A percentile compares a stretch with the other conserved stretches of the same genome.
These are phyloP conservation scores for Artemisia argyi DNA, from an alignment of 129 eudicot species.

Conservation along the genomic window DNA sequence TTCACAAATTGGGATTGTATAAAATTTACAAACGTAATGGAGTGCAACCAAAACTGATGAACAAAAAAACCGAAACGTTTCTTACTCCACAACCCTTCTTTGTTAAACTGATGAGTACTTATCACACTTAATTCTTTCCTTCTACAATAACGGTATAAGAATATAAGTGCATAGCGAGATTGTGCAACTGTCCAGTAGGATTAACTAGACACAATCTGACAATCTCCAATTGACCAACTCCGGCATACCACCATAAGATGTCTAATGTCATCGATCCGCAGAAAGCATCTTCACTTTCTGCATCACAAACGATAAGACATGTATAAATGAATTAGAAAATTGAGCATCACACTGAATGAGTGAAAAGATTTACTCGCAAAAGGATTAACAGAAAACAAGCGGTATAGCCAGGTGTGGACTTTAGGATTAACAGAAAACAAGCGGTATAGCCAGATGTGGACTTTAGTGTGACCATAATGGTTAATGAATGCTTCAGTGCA, in stretches of 20 bases:
- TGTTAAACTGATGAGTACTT: background rate
- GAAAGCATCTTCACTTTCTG: slow-evolving; percentile 64
- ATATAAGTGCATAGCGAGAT: background rate
- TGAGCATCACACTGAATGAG: background rate
- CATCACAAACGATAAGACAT: slow-evolving; percentile 12
- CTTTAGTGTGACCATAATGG: background rate
- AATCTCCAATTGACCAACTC: background rate
- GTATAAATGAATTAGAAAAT: background rate
- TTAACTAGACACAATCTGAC: background rate
- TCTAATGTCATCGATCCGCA: slow-evolving; percentile 36
- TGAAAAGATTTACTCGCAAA: background rate
- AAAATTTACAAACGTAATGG: background rate
- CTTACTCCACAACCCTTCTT: background rate
- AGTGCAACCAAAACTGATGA: background rate
- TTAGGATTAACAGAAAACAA: background rate
- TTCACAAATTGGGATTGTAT: background rate
- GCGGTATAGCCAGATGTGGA: background rate
- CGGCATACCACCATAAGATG: background rate
- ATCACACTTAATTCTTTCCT: background rate
- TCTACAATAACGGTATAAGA: background rate
- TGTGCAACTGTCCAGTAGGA: background rate
- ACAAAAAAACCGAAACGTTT: background rate
- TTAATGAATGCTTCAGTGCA: too few relatives aligned
- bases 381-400: background rate
- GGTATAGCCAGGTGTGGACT: background rate